Conservation (phyloP, 768 basidiomycete genomes). For the Sporobolomyces phaffii region DNA sequence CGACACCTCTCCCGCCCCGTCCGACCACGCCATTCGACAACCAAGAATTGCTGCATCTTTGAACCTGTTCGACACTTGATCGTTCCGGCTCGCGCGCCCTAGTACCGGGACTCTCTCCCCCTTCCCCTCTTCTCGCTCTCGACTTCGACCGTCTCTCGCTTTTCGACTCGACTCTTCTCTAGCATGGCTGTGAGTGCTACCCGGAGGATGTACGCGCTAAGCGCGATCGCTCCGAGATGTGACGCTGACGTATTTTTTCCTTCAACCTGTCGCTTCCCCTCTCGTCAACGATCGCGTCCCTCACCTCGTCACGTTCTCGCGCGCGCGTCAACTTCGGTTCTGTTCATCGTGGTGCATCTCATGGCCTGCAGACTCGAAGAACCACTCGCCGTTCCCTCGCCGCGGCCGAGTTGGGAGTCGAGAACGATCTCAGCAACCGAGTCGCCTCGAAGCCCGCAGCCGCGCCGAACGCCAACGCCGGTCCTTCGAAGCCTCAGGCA, state of each 20-base stretch:
- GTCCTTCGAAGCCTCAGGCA: conserved; percentile 2
- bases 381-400: conserved; percentile 32
- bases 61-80: no score
- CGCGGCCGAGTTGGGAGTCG: conserved; percentile 19
- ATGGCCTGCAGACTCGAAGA: conserved; percentile 27
- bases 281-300: background rate
- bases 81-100: no score
- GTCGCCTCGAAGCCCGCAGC: background rate
- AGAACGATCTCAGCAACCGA: conserved; percentile 33
- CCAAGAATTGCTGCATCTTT: no score
- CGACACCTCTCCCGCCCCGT: no score
- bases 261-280: background rate
- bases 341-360: background rate
- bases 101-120: no score
- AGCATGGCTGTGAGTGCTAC: background rate
- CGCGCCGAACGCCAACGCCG: background rate
- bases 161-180: no score
- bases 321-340: background rate
- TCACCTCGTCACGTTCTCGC: background rate
- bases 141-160: no score
- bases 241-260: background rate
- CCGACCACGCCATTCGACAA: no score
- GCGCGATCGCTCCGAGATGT: no score
- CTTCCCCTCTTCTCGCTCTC: no score
- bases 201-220: background rate